A percentile compares a stretch with the other conserved stretches of the same genome.
These are phyloP conservation scores for Aspergillus eucalypticola DNA, from an alignment of 2,329 filamentous ascomycete genomes.

Conservation along the genomic window DNA sequence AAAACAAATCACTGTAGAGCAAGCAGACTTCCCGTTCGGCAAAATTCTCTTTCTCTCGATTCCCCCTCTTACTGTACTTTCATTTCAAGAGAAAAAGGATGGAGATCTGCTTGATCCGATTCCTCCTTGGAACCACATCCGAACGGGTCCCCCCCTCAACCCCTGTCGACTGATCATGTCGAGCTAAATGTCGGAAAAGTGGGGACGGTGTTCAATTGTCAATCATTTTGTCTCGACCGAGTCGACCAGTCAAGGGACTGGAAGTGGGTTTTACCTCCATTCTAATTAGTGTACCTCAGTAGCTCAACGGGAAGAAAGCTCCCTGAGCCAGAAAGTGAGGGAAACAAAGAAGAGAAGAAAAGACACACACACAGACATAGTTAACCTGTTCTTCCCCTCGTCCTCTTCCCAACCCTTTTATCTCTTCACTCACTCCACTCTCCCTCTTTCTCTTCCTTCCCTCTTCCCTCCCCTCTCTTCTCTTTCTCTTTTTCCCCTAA, in stretches of 20 bases:
- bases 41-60: not conserved
- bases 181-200: slow-evolving; percentile 22
- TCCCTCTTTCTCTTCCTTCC: not conserved
- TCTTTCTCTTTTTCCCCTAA: slow-evolving; percentile 3
- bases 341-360: not conserved
- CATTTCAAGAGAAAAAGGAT: not conserved
- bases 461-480: slow-evolving; percentile 9
- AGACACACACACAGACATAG: too few species aligned
- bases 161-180: slow-evolving; percentile 19
- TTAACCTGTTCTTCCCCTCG: not conserved
- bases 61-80: too few species aligned
- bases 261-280: slow-evolving; percentile 1
- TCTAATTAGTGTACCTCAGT: not conserved
- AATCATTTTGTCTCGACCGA: slow-evolving; percentile 25
- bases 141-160: slow-evolving; percentile 1
- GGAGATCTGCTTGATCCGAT: slow-evolving; percentile 7
- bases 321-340: slow-evolving; percentile 8
- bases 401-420: not conserved
- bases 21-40: too few species aligned
- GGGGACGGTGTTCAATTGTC: slow-evolving; percentile 22
- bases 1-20: too few species aligned
- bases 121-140: not conserved
- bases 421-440: not conserved
- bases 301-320: slow-evolving; percentile 9
- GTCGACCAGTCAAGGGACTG: slow-evolving; percentile 12